Evolutionary conservation across 805 yeast species (phyloP).

Genomic region (Alloascoidea africana): DNA sequence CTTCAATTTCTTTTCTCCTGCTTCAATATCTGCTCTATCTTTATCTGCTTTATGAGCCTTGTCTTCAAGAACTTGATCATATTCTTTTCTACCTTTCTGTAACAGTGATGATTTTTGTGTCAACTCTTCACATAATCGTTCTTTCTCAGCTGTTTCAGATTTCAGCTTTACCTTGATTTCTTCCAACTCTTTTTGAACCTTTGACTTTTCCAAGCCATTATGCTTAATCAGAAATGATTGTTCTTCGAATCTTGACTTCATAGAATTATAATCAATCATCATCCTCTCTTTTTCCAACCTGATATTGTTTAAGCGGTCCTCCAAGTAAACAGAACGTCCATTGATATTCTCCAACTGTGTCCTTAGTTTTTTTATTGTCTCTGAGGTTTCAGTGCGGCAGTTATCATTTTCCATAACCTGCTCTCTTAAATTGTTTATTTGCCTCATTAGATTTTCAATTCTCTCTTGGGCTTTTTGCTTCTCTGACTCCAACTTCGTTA

Average conservation of each 20-base stretch:
- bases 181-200: slow-evolving; percentile 11
- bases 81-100: neutral
- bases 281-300: slow-evolving; percentile 14
- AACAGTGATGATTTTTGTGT: neutral
- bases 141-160: slow-evolving; percentile 3
- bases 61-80: neutral
- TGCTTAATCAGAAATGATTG: slow-evolving; percentile 11
- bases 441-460: slow-evolving; percentile 8
- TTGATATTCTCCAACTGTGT: neutral
- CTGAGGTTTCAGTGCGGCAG: neutral
- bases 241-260: slow-evolving; percentile 38
- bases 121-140: neutral
- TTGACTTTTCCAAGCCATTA: slow-evolving; percentile 7
- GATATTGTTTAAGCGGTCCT: slow-evolving; percentile 11
- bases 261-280: slow-evolving; percentile 26
- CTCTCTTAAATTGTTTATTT: slow-evolving; percentile 7
- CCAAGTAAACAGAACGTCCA: slow-evolving; percentile 7
- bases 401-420: neutral
- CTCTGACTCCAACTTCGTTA: slow-evolving; percentile 10
- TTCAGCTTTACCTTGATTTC: slow-evolving; percentile 7
- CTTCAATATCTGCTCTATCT: neutral
- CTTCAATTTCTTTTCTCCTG: neutral
- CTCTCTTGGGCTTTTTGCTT: slow-evolving; percentile 12
- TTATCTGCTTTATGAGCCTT: slow-evolving; percentile 3
- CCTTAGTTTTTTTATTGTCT: neutral